These are phyloP conservation scores for Alternaria metachromatica DNA, from an alignment of 2,329 filamentous ascomycete genomes.

Conservation along the genomic window DNA sequence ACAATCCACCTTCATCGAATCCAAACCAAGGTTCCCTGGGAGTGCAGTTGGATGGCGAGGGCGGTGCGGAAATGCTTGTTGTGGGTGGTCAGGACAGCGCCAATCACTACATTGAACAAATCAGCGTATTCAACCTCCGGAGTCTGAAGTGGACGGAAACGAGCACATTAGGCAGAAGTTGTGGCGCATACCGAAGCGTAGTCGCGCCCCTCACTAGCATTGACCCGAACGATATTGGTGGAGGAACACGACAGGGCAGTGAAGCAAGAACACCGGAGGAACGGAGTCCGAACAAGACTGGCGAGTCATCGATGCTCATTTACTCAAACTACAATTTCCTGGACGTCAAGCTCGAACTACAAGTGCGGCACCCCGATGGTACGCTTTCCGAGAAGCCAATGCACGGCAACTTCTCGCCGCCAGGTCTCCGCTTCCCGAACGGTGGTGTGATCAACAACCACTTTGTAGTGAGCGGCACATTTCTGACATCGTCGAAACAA, in stretches of 20 bases:
- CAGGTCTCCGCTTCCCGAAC: conserved; percentile 92
- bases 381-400: conserved; percentile 86
- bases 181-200: conserved; percentile 94
- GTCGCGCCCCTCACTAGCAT: conserved; percentile 80
- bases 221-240: conserved; percentile 71
- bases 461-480: conserved; percentile 97
- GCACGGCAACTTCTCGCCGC: conserved; percentile 84
- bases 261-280: conserved; percentile 50
- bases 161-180: conserved; percentile 84
- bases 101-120: conserved; percentile 99
- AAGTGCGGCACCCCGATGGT: conserved; percentile 85
- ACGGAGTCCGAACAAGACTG: conserved; percentile 40
- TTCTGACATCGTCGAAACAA: conserved; percentile 96
- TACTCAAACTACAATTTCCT: conserved; percentile 99
- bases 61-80: conserved; percentile 95
- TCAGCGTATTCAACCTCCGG: conserved; percentile 95
- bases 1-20: conserved; percentile 83
- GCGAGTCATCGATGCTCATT: conserved; percentile 79
- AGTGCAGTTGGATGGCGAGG: conserved; percentile 85
- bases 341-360: conserved; percentile 93
- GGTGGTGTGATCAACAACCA: conserved; percentile 94
- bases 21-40: conserved; percentile 89
- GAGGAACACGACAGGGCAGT: conserved; percentile 51
- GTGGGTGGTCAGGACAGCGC: conserved; percentile 95
- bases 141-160: conserved; percentile 96